Conservation (phyloP, 345 rosid species). For the Citrus mangshanensis region DNA sequence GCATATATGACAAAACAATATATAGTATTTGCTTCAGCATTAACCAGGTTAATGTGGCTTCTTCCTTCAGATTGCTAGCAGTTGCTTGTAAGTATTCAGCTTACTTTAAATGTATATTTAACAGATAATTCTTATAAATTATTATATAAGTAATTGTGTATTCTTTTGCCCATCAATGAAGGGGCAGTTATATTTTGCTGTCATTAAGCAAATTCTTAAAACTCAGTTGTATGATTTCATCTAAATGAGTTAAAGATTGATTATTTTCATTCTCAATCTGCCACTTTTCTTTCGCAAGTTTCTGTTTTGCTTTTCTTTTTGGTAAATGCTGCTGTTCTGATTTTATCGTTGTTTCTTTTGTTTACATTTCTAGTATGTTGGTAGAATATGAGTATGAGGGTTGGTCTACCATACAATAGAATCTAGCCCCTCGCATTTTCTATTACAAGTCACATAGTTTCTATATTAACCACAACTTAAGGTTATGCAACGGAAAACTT, state of each 20-base stretch:
- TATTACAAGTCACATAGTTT: neutral
- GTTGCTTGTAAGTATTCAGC: constrained; percentile 4
- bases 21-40: neutral
- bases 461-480: neutral
- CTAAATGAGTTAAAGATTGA: neutral
- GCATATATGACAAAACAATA: constrained; percentile 9
- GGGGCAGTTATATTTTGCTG: neutral
- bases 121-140: neutral
- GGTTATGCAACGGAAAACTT: neutral
- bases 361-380: neutral
- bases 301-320: neutral
- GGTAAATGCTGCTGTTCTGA: neutral
- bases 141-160: neutral
- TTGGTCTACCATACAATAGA: too few relatives aligned
- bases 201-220: neutral
- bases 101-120: constrained; percentile 16
- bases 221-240: neutral
- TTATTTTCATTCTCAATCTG: neutral
- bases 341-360: neutral
- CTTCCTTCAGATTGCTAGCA: neutral
- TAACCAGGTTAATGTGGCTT: neutral
- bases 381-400: neutral
- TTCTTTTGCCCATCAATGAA: neutral
- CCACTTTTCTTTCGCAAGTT: neutral
- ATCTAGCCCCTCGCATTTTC: too few relatives aligned